Evolutionary conservation across 2,329 filamentous ascomycete genomes (phyloP).

Genomic region (Penicillium expansum): DNA sequence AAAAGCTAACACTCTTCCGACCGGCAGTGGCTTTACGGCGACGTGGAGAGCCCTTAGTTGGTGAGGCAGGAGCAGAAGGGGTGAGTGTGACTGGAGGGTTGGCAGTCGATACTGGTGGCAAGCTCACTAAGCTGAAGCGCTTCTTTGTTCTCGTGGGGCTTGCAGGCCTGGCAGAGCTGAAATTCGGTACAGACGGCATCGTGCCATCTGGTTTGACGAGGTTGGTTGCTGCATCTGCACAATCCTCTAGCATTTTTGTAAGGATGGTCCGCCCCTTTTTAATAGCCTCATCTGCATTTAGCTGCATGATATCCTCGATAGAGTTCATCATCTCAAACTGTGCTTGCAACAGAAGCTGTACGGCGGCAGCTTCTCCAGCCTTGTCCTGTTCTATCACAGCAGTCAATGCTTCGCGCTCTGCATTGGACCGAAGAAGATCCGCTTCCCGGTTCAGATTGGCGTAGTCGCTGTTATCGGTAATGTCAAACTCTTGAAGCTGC

Average conservation of each 20-base stretch:
- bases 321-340: constrained; percentile 90
- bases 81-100: constrained; percentile 33
- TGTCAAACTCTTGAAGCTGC: constrained; percentile 71
- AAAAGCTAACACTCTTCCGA: constrained; percentile 75
- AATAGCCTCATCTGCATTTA: constrained; percentile 81
- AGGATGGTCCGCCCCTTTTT: constrained; percentile 75
- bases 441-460: constrained; percentile 75
- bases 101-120: constrained; percentile 28
- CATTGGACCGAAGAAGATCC: constrained; percentile 78
- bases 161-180: constrained; percentile 67
- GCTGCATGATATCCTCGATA: constrained; percentile 73
- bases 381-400: constrained; percentile 83
- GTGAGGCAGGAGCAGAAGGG: constrained; percentile 51
- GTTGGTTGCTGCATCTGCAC: constrained; percentile 71
- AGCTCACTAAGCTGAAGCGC: constrained; percentile 44
- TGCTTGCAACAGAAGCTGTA: constrained; percentile 81
- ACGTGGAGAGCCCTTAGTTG: constrained; percentile 75
- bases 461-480: constrained; percentile 64
- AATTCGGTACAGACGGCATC: constrained; percentile 54
- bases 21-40: constrained; percentile 63
- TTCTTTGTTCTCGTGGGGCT: constrained; percentile 70
- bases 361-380: constrained; percentile 69
- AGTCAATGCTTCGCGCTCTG: constrained; percentile 73
- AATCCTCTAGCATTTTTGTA: constrained; percentile 71
- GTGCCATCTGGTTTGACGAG: constrained; percentile 86